phyloP scores from a whole-genome alignment of 805 yeast genomes.

The Isabelozyma heimii region DNA sequence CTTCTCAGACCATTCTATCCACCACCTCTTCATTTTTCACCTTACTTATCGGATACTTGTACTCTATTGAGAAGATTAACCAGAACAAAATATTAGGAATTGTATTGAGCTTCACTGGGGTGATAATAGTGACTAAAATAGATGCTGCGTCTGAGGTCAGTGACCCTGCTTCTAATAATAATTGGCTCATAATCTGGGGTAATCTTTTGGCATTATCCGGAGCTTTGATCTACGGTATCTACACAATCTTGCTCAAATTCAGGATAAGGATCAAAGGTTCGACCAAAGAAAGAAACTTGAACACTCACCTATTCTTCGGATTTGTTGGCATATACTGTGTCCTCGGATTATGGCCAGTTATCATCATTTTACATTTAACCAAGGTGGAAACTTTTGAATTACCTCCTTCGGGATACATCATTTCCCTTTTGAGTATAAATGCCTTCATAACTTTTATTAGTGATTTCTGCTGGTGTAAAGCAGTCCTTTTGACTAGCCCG shows the following conservation, averaged over 20 bases:
- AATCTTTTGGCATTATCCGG: conserved; percentile 78
- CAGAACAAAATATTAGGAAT: conserved; percentile 66
- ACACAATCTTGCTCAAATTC: conserved; percentile 79
- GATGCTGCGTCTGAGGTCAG: conserved; percentile 44
- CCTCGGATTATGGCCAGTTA: conserved; percentile 76
- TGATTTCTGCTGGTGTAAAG: conserved; percentile 95
- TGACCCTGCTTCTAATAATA: conserved; percentile 15
- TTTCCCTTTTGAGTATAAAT: conserved; percentile 57
- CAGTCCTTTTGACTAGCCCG: conserved; percentile 91
- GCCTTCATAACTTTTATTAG: conserved; percentile 78
- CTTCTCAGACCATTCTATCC: conserved; percentile 88
- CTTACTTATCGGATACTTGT: conserved; percentile 70
- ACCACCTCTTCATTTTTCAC: conserved; percentile 95
- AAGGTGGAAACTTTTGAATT: conserved; percentile 71
- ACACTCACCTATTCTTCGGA: conserved; percentile 89
- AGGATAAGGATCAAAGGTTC: conserved; percentile 45
- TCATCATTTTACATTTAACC: conserved; percentile 59
- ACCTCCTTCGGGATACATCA: conserved; percentile 55
- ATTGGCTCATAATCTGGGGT: conserved; percentile 50
- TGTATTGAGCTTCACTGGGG: conserved; percentile 71
- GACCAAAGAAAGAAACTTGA: conserved; percentile 68
- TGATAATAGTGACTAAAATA: conserved; percentile 69
- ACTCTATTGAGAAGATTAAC: conserved; percentile 68
- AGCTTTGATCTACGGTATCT: conserved; percentile 87
- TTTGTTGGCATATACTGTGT: conserved; percentile 87